Evolutionary conservation across 257 asterid species (phyloP).

Genomic region (Linderniella brevidens): DNA sequence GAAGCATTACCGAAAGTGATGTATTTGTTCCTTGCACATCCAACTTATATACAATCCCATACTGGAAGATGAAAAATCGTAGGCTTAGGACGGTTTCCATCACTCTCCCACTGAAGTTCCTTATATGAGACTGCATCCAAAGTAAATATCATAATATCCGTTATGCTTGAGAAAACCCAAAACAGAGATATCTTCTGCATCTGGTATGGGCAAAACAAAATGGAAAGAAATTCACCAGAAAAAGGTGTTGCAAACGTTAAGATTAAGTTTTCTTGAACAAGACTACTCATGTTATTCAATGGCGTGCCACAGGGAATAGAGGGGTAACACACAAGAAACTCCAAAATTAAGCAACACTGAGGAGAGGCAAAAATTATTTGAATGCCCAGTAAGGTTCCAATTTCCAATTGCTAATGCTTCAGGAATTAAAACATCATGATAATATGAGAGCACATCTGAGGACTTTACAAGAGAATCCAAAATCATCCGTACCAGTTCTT

Average conservation of each 20-base stretch:
- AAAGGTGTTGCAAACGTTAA: no score
- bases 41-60: conserved; percentile 77
- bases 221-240: no score
- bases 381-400: no score
- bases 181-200: not conserved
- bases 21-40: conserved; percentile 48
- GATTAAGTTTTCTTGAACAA: no score
- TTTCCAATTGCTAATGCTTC: no score
- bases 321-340: no score
- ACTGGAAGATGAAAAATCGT: conserved; percentile 89
- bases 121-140: conserved; percentile 78
- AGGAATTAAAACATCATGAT: no score
- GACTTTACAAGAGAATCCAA: not conserved
- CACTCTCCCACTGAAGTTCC: conserved; percentile 76
- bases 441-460: not conserved
- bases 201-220: not conserved
- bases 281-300: no score
- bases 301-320: no score
- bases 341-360: no score
- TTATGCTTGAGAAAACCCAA: not conserved
- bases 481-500: conserved; percentile 58
- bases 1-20: conserved; percentile 51
- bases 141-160: not conserved
- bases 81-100: conserved; percentile 85
- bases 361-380: no score